Evolutionary conservation across 2,329 filamentous ascomycete genomes (phyloP).

Genomic region (Ascochyta lentis): DNA sequence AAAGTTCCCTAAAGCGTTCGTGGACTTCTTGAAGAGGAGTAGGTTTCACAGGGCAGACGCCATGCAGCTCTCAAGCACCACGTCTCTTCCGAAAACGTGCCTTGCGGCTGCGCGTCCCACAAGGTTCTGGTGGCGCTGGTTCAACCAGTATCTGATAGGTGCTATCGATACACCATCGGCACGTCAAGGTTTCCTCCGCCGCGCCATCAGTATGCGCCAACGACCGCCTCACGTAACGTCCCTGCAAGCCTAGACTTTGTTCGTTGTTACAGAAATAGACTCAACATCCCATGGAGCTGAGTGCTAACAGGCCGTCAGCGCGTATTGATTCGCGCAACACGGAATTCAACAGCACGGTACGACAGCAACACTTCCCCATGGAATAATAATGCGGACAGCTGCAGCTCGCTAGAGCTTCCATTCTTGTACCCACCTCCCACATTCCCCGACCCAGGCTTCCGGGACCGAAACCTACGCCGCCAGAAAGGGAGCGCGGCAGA

Average conservation of each 20-base stretch:
- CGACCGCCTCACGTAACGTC: conserved; percentile 9
- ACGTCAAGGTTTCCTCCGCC: conserved; percentile 24
- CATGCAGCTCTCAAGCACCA: conserved; percentile 13
- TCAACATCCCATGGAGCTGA: background rate
- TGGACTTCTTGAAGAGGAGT: conserved; percentile 7
- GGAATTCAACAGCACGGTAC: conserved; percentile 5
- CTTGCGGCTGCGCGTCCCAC: conserved; percentile 22
- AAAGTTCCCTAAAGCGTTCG: conserved; percentile 6
- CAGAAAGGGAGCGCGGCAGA: conserved; percentile 9
- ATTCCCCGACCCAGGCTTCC: conserved; percentile 12
- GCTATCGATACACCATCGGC: conserved; percentile 30
- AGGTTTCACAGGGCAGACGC: conserved; percentile 16
- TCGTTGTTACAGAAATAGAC: conserved; percentile 7
- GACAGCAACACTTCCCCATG: conserved; percentile 1
- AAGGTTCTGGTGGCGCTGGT: conserved; percentile 7
- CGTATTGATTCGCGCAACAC: conserved; percentile 3
- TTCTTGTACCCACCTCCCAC: conserved; percentile 12
- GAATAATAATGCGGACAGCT: conserved; percentile 2
- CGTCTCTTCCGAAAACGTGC: conserved; percentile 21
- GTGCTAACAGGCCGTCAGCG: conserved; percentile 1
- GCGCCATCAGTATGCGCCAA: conserved; percentile 14
- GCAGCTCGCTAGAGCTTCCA: conserved; percentile 13
- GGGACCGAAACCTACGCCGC: conserved; percentile 4
- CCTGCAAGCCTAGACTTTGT: conserved; percentile 12
- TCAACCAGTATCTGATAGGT: conserved; percentile 17